Evolutionary conservation across 306 rosid species (phyloP).

Genomic region (Quercus aquifolioides): DNA sequence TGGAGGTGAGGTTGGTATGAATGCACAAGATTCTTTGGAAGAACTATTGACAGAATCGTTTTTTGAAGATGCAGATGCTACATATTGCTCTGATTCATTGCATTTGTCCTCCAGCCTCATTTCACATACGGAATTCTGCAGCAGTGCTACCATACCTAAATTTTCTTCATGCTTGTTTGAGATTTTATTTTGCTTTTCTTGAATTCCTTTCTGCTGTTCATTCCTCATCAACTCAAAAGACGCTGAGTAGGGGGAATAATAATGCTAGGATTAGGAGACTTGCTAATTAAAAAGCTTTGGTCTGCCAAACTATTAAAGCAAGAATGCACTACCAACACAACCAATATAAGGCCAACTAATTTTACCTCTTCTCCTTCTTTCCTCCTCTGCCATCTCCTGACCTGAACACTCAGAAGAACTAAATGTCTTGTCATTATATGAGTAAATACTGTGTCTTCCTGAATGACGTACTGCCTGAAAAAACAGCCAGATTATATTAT

Average conservation of each 20-base stretch:
- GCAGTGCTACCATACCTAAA: neutral
- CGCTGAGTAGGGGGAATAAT: neutral
- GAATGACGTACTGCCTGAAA: constrained; percentile 40
- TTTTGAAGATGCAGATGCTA: constrained; percentile 11
- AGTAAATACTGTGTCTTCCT: constrained; percentile 9
- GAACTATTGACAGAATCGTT: neutral
- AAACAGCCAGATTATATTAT: neutral
- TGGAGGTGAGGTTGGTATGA: neutral
- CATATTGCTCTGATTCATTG: constrained; percentile 1
- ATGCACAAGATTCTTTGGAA: neutral
- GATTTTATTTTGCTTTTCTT: neutral
- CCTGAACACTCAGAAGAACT: constrained; percentile 26
- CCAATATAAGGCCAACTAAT: neutral
- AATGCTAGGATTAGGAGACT: constrained; percentile 3
- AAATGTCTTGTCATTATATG: constrained; percentile 14
- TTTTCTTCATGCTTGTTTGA: constrained; percentile 3
- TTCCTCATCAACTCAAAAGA: constrained; percentile 12
- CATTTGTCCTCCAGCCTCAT: constrained; percentile 6
- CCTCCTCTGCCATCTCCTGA: constrained; percentile 18
- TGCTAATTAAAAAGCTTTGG: neutral
- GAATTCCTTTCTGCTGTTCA: neutral
- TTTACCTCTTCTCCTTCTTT: constrained; percentile 18
- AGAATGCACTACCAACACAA: neutral
- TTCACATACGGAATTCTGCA: neutral
- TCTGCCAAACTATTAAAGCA: neutral